phyloP scores from a whole-genome alignment of 2,329 filamentous ascomycete species.

The Graphilbum ipis-grandicollis region DNA sequence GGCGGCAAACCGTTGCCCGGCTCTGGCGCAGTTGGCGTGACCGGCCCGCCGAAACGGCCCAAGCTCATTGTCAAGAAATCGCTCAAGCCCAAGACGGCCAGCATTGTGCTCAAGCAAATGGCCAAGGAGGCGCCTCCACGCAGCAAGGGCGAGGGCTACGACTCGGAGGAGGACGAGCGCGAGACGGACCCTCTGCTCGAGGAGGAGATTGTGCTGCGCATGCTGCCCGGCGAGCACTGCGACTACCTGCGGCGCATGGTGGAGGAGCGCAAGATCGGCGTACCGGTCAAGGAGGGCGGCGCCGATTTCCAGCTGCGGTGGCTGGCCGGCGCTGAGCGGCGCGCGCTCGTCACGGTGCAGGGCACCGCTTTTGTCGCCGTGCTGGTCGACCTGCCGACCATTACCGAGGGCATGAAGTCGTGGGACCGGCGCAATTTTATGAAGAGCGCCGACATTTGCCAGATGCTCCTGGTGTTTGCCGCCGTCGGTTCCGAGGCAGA shows the following conservation, averaged over 20 bases:
- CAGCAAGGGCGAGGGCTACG: constrained; percentile 75
- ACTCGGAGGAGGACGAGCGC: constrained; percentile 84
- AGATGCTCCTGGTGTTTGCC: constrained; percentile 72
- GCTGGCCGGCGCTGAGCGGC: constrained; percentile 47
- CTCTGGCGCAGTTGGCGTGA: constrained; percentile 4
- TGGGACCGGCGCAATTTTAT: constrained; percentile 81
- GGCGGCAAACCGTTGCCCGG: neutral
- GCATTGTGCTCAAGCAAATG: constrained; percentile 23
- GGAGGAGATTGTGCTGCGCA: constrained; percentile 76
- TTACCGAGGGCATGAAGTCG: constrained; percentile 82
- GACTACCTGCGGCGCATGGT: constrained; percentile 67
- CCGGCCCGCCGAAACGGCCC: constrained; percentile 28
- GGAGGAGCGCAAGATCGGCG: constrained; percentile 58
- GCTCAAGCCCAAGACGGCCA: constrained; percentile 27
- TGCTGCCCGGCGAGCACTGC: constrained; percentile 70
- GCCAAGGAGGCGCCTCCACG: constrained; percentile 43
- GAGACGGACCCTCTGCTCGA: constrained; percentile 80
- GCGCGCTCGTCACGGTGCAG: constrained; percentile 55
- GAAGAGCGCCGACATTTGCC: constrained; percentile 75
- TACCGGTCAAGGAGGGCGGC: constrained; percentile 43
- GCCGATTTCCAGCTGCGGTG: constrained; percentile 71
- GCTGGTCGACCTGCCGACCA: constrained; percentile 69
- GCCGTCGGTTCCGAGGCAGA: constrained; percentile 48
- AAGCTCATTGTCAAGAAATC: constrained; percentile 27
- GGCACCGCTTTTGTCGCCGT: constrained; percentile 58